These are phyloP conservation scores for Clohesyomyces aquaticus DNA, from an alignment of 495 filamentous ascomycete genomes.

Conservation along the genomic window DNA sequence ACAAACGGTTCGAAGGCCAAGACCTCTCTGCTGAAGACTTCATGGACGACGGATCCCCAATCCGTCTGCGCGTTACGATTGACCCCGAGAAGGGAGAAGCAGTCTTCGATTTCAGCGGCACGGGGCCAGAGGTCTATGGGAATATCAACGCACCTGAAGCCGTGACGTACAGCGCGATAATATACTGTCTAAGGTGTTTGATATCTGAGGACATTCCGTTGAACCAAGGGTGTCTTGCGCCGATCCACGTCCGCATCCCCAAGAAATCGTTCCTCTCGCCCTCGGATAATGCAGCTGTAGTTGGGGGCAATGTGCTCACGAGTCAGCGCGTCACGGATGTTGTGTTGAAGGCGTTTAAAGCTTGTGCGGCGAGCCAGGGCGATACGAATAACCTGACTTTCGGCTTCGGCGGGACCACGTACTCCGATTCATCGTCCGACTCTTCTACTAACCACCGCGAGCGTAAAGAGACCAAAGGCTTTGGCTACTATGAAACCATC, in stretches of 20 bases:
- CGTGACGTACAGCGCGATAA: constrained; percentile 92
- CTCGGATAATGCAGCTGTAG: constrained; percentile 85
- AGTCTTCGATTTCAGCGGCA: constrained; percentile 87
- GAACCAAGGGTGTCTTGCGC: constrained; percentile 92
- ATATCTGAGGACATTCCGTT: constrained; percentile 93
- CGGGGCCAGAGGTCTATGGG: constrained; percentile 89
- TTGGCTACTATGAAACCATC: constrained; percentile 98
- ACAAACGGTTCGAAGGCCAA: constrained; percentile 73
- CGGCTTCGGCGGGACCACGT: constrained; percentile 75
- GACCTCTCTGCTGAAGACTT: constrained; percentile 77
- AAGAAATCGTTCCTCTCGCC: constrained; percentile 81
- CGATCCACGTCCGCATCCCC: constrained; percentile 85
- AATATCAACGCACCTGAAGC: constrained; percentile 96
- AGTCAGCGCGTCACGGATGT: constrained; percentile 92
- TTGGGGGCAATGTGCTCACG: constrained; percentile 94
- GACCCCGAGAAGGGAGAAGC: constrained; percentile 82
- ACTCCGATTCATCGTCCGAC: too few relatives aligned
- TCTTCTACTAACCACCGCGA: too few relatives aligned
- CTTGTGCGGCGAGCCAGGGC: constrained; percentile 89
- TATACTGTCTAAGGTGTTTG: constrained; percentile 91
- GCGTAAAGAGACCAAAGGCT: constrained; percentile 66
- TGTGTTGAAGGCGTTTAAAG: constrained; percentile 86
- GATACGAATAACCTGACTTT: constrained; percentile 92
- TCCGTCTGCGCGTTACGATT: constrained; percentile 82
- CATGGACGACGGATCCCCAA: constrained; percentile 94